These are phyloP conservation scores for Tetrahymena borealis DNA, from an alignment of 73 alveolate species.

Conservation along the genomic window DNA sequence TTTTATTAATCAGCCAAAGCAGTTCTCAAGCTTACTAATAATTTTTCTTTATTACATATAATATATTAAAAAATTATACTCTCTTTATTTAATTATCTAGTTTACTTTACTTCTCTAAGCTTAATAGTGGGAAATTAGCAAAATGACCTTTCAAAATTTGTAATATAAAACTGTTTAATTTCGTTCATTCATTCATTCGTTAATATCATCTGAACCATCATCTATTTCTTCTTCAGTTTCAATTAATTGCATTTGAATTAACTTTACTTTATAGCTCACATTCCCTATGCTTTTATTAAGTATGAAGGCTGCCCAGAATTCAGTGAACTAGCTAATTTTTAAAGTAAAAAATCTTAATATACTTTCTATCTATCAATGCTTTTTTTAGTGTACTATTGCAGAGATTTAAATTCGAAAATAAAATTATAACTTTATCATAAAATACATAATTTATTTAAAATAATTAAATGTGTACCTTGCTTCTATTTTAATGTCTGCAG, in stretches of 20 bases:
- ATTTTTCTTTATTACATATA: too few species aligned
- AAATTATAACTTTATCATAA: neutral
- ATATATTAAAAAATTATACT: too few species aligned
- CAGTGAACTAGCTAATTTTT: neutral
- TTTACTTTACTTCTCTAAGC: too few species aligned
- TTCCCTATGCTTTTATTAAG: neutral
- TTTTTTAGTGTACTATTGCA: neutral
- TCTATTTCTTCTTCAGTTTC: neutral
- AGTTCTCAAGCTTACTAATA: too few species aligned
- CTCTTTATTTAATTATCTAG: too few species aligned
- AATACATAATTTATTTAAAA: neutral
- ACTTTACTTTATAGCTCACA: neutral
- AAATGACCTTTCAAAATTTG: neutral
- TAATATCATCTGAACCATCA: neutral
- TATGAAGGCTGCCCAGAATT: neutral
- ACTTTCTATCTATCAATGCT: neutral
- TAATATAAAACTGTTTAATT: neutral
- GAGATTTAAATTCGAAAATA: neutral
- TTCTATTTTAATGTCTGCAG: neutral
- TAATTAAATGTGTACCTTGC: neutral
- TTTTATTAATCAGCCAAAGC: too few species aligned
- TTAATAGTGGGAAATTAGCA: neutral
- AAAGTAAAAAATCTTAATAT: neutral
- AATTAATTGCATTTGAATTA: neutral
- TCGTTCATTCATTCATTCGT: neutral